These are phyloP conservation scores for Galerina marginata DNA, from an alignment of 768 basidiomycete genomes.

Conservation along the genomic window DNA sequence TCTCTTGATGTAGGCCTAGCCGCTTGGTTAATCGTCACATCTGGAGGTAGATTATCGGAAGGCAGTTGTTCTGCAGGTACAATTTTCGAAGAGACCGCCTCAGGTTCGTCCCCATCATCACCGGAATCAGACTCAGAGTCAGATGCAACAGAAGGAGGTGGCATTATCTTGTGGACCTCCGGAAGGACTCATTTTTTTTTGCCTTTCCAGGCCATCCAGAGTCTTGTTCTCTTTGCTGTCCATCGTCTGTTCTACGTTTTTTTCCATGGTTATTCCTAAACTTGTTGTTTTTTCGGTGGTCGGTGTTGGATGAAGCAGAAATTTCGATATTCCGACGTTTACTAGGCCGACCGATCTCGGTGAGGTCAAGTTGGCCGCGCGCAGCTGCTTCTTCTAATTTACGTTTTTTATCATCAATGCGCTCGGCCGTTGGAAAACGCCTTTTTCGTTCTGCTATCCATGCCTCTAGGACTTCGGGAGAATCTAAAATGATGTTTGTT, in stretches of 20 bases:
- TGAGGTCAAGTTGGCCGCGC: conserved; percentile 72
- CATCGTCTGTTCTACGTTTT: not conserved
- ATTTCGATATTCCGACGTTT: conserved; percentile 28
- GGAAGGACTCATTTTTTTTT: not conserved
- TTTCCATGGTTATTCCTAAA: not conserved
- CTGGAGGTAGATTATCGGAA: not conserved
- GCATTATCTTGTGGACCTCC: not conserved
- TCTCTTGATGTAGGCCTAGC: conserved; percentile 20
- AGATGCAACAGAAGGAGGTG: not conserved
- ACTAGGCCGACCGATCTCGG: conserved; percentile 51
- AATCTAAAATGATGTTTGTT: conserved; percentile 76
- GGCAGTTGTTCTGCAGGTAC: not conserved
- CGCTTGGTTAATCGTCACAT: not conserved
- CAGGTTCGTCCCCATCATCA: conserved; percentile 50
- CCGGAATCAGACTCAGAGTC: conserved; percentile 25
- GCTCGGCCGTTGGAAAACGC: conserved; percentile 76
- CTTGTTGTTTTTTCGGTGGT: not conserved
- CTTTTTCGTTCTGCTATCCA: conserved; percentile 92
- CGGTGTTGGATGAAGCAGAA: not conserved
- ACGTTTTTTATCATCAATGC: conserved; percentile 80
- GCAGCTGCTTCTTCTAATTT: conserved; percentile 79
- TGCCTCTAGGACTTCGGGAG: conserved; percentile 78
- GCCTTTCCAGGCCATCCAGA: conserved; percentile 12
- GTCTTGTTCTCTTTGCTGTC: conserved; percentile 10
- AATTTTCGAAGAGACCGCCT: conserved; percentile 61